Evolutionary conservation across 352 stramenopile species (phyloP).

Genomic region (Pythium vanterpoolii): DNA sequence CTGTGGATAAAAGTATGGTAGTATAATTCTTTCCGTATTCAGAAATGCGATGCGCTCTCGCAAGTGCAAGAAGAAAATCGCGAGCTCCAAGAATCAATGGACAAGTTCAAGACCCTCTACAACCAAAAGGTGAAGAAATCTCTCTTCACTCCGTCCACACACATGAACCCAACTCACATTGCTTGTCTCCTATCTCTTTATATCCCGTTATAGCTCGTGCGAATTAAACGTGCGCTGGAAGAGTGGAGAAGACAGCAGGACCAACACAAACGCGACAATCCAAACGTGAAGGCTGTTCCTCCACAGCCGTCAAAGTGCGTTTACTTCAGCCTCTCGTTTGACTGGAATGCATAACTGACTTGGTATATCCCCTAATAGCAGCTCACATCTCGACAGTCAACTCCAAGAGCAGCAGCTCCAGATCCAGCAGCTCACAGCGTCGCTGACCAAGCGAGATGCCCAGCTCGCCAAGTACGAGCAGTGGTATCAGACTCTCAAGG

Average conservation of each 20-base stretch:
- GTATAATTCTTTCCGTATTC: background rate
- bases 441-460: constrained; percentile 50
- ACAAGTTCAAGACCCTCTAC: constrained; percentile 84
- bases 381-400: constrained; percentile 28
- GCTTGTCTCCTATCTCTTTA: too few relatives aligned
- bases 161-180: too few relatives aligned
- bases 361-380: constrained; percentile 13
- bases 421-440: constrained; percentile 54
- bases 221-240: constrained; percentile 88
- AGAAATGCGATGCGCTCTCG: constrained; percentile 78
- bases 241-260: constrained; percentile 77
- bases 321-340: background rate
- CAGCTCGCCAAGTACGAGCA: constrained; percentile 83
- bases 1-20: background rate
- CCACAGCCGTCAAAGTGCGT: constrained; percentile 6
- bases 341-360: background rate
- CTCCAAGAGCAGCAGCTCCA: constrained; percentile 51
- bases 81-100: constrained; percentile 78
- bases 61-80: constrained; percentile 75
- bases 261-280: constrained; percentile 3
- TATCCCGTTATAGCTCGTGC: constrained; percentile 82
- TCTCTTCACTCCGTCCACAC: background rate
- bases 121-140: constrained; percentile 81
- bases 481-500: constrained; percentile 85
- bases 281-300: background rate